These are phyloP conservation scores for Amaranthus palmeri DNA, from an alignment of 148 eudicot genomes.

Conservation along the genomic window DNA sequence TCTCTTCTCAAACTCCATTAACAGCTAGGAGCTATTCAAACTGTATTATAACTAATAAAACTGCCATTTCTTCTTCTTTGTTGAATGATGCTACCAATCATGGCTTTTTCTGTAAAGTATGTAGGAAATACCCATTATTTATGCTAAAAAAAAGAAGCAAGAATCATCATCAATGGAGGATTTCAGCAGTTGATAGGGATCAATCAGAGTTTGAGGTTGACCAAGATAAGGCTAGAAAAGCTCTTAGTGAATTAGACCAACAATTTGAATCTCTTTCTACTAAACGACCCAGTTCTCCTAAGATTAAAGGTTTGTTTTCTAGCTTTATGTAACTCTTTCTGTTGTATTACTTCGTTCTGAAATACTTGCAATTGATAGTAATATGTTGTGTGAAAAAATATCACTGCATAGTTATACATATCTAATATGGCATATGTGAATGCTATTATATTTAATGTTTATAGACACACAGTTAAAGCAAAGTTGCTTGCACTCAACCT, in stretches of 20 bases:
- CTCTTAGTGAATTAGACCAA: slow-evolving; percentile 53
- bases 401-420: no score
- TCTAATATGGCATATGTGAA: no score
- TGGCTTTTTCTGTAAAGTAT: not conserved
- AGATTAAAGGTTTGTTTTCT: slow-evolving; percentile 34
- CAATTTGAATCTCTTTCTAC: slow-evolving; percentile 49
- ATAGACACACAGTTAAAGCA: no score
- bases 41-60: not conserved
- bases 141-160: not conserved
- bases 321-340: no score
- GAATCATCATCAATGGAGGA: slow-evolving; percentile 4
- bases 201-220: slow-evolving; percentile 47
- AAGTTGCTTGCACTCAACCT: no score
- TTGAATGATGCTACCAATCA: not conserved
- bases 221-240: slow-evolving; percentile 64
- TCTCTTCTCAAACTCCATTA: slow-evolving; percentile 20
- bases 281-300: slow-evolving; percentile 42
- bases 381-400: no score
- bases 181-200: slow-evolving; percentile 39
- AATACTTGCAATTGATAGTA: no score
- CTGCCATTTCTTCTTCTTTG: not conserved
- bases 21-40: not conserved
- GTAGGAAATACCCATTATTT: not conserved
- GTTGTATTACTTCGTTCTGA: no score
- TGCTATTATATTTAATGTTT: no score